phyloP scores from a whole-genome alignment of 1,284 basidiomycete genomes.

The Cryptococcus hybrid region DNA sequence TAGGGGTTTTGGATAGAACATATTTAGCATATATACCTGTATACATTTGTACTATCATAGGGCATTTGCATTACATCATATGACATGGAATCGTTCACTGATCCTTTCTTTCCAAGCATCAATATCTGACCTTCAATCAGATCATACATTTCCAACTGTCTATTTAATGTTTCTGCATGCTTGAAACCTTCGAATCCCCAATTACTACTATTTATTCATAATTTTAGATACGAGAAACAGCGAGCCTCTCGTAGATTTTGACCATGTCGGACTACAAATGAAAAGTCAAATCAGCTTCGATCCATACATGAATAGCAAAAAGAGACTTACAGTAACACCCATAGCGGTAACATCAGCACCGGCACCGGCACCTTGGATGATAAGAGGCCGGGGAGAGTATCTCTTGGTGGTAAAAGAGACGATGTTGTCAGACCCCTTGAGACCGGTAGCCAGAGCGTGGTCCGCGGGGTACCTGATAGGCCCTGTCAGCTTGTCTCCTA shows the following conservation, averaged over 20 bases:
- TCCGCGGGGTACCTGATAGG: constrained; percentile 70
- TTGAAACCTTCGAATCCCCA: background rate
- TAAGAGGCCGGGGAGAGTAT: constrained; percentile 77
- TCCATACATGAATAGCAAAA: background rate
- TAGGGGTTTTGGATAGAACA: background rate
- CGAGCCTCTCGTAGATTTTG: constrained; percentile 47
- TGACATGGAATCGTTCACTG: background rate
- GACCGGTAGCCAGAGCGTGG: constrained; percentile 92
- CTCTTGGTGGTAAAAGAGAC: constrained; percentile 94
- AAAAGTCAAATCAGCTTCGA: background rate
- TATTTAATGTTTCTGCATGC: no score
- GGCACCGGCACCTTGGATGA: constrained; percentile 93
- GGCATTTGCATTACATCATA: background rate
- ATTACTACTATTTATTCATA: background rate
- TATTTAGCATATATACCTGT: background rate
- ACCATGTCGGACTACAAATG: constrained; percentile 43
- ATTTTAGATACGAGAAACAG: constrained; percentile 9
- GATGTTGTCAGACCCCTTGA: constrained; percentile 97
- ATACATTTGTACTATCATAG: background rate
- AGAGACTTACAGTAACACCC: constrained; percentile 64
- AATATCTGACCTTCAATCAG: background rate
- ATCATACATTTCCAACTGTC: no score
- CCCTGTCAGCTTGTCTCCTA: background rate
- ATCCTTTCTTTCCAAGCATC: background rate
- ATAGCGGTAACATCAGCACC: constrained; percentile 97